Evolutionary conservation across 495 filamentous ascomycete genomes (phyloP), one percentile per base, ranked within the genome.

Genomic region (Penicillium longicatenatum): DNA sequence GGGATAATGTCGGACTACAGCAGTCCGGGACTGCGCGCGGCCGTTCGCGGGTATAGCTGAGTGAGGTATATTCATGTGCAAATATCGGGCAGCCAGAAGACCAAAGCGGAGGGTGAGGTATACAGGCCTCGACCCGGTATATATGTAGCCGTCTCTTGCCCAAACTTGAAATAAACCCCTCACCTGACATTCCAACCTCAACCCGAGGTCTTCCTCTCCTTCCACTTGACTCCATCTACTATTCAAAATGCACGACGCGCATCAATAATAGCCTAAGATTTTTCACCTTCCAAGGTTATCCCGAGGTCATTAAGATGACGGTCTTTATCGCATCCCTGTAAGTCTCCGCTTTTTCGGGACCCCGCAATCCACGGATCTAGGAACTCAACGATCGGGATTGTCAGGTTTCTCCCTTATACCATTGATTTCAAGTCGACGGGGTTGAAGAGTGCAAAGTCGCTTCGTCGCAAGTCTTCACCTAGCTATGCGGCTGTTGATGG

Each of bases 321-420:
- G 52, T 54, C 10, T 71, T 73, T 45, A 62, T 74, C 42, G 71
- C 68, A 9, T 72, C 71, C 16, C 46, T 75, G 72, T 75, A 45
- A 55, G 65, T 49, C 59, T 14, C 22, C 45, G 30, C 22, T 21
- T 57, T 48, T 16, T 44, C 31, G 41, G 29, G 17, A n/a, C 33
- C 11, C 20, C 22, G 54, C 41, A 26, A 30, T 52, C 58, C 22
- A 9, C 11, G 14, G 14, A 17, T n/a, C 14, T 39, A 0, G 14
- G 37, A 39, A 39, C 26, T 31, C 17, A 52, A 43, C 31, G 31
- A 12, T 42, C n/a, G 16, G 10, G 26, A 2, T 17, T 10, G 26
- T 31, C 35, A 74, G 74, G 21, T 75, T 74, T 20, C 71, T 75
- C 24, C 72, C 73, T 2, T 75, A 75, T 55, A 77, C 70, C 19